Conservation (phyloP, 306 rosid genomes). For the Cajanus cajan region DNA sequence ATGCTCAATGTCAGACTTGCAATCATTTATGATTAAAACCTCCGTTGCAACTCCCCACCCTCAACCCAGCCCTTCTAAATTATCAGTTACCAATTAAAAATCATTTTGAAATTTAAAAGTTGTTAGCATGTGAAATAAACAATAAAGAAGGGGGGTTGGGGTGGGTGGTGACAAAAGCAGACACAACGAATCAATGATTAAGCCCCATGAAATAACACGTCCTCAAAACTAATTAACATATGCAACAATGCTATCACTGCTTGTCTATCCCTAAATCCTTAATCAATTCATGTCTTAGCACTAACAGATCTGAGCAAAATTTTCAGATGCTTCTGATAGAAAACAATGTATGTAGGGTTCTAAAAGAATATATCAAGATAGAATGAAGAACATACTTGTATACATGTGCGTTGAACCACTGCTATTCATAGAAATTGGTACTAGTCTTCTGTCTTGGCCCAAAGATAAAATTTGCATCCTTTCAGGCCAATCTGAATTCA, state of each 20-base stretch:
- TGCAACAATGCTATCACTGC: neutral
- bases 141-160: neutral
- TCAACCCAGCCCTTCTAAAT: neutral
- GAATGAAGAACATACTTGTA: slow-evolving; percentile 45
- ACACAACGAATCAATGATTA: slow-evolving; percentile 7
- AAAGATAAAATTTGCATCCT: slow-evolving; percentile 78
- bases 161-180: neutral
- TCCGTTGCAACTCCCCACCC: neutral
- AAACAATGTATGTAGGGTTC: neutral
- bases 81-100: neutral
- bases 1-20: slow-evolving; percentile 10
- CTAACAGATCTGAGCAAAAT: neutral
- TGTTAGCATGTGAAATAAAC: neutral
- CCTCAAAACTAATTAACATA: neutral
- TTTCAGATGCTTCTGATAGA: slow-evolving; percentile 10
- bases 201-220: neutral
- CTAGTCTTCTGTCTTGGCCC: slow-evolving; percentile 72
- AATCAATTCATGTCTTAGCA: neutral
- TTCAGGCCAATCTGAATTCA: slow-evolving; percentile 91
- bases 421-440: slow-evolving; percentile 62
- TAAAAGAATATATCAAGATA: neutral
- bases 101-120: neutral
- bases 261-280: neutral
- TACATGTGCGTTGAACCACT: slow-evolving; percentile 54
- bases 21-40: neutral